A percentile compares a stretch with the other conserved stretches of the same genome.
These are phyloP conservation scores for Jamesozyma piceae DNA, from an alignment of 805 yeast species.

Conservation along the genomic window DNA sequence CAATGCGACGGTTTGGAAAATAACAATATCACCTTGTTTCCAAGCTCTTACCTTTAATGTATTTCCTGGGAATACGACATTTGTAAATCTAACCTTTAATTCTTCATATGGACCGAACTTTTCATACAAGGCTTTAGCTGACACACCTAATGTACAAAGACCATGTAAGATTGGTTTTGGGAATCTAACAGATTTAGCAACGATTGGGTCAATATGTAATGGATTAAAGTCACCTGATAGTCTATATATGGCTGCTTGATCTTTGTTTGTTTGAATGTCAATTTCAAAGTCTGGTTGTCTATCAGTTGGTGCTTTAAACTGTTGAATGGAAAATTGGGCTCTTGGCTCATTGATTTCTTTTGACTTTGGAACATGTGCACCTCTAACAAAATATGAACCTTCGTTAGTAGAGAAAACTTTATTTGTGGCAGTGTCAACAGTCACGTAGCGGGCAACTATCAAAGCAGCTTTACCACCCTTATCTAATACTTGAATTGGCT, in stretches of 20 bases:
- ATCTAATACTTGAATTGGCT: conserved; percentile 67
- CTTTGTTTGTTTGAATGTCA: conserved; percentile 48
- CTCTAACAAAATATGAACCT: conserved; percentile 76
- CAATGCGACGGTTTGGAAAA: conserved; percentile 73
- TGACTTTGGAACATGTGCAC: conserved; percentile 46
- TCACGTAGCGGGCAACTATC: conserved; percentile 62
- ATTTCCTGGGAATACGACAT: conserved; percentile 93
- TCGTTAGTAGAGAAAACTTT: conserved; percentile 69
- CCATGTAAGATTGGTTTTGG: conserved; percentile 88
- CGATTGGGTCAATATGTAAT: conserved; percentile 83
- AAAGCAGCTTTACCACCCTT: conserved; percentile 79
- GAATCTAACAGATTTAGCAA: conserved; percentile 83
- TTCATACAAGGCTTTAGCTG: conserved; percentile 67
- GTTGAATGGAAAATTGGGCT: conserved; percentile 50
- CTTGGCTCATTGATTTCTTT: conserved; percentile 42
- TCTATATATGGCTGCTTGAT: conserved; percentile 85
- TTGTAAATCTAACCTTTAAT: conserved; percentile 82
- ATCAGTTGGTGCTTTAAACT: conserved; percentile 50
- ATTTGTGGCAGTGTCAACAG: conserved; percentile 59
- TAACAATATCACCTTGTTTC: conserved; percentile 60
- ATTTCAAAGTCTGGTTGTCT: conserved; percentile 57
- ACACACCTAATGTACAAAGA: conserved; percentile 75
- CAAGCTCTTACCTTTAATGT: conserved; percentile 72
- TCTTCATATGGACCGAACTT: conserved; percentile 75
- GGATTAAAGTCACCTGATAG: conserved; percentile 93